phyloP scores from a whole-genome alignment of 1,139 yeast genomes.

The Geotrichum restrictum region DNA sequence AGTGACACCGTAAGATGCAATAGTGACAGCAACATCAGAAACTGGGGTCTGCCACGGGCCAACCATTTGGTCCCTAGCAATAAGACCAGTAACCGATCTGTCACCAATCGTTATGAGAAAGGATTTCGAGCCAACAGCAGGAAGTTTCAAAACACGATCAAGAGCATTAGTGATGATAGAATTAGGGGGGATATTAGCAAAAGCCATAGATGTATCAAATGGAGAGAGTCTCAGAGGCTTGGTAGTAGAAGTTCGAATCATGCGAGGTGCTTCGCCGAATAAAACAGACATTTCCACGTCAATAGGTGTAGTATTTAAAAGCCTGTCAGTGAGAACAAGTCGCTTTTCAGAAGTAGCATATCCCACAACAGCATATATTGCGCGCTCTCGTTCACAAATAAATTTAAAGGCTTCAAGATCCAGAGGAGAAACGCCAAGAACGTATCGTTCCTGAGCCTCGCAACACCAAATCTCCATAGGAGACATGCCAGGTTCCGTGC shows the following conservation, averaged over 20 bases:
- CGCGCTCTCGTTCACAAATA: slow-evolving; percentile 92
- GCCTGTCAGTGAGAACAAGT: slow-evolving; percentile 72
- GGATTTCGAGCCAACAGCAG: slow-evolving; percentile 92
- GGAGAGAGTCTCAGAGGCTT: slow-evolving; percentile 57
- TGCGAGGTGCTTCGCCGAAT: slow-evolving; percentile 95
- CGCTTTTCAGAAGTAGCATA: slow-evolving; percentile 84
- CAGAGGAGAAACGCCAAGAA: slow-evolving; percentile 81
- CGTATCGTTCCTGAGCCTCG: slow-evolving; percentile 98
- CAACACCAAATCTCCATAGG: slow-evolving; percentile 99
- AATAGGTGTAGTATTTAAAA: slow-evolving; percentile 76
- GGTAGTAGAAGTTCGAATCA: slow-evolving; percentile 74
- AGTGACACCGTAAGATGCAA: slow-evolving; percentile 77
- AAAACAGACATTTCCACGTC: slow-evolving; percentile 95
- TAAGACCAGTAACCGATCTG: slow-evolving; percentile 90
- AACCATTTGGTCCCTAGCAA: slow-evolving; percentile 97
- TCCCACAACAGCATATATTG: slow-evolving; percentile 94
- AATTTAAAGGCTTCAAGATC: slow-evolving; percentile 67
- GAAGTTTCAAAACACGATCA: slow-evolving; percentile 77
- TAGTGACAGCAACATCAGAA: slow-evolving; percentile 97
- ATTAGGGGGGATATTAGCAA: slow-evolving; percentile 19
- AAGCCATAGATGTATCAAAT: slow-evolving; percentile 39
- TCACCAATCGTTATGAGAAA: slow-evolving; percentile 98
- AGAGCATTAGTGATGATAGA: slow-evolving; percentile 45
- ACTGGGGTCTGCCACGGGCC: slow-evolving; percentile 99
- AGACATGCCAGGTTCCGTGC: slow-evolving; percentile 96